Percentiles rank a stretch among this genome's conserved stretches.
Conservation (phyloP, 169 alveolate genomes). For the Perkinsus olseni region DNA sequence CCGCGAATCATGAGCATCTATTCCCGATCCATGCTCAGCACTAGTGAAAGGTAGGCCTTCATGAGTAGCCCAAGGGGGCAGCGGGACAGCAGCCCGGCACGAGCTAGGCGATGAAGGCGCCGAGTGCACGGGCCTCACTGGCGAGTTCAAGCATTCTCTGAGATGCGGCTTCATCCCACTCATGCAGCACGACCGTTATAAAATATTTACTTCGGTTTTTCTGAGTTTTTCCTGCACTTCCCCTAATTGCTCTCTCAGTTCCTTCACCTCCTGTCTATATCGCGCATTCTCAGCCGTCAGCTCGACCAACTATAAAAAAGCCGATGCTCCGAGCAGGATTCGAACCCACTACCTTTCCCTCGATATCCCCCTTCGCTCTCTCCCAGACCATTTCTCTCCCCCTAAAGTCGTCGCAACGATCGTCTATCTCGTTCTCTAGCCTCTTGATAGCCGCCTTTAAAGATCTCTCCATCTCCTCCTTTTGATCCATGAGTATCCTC, state of each 20-base stretch:
- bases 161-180: too few species aligned
- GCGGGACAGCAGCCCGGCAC: background rate
- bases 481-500: background rate
- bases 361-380: background rate
- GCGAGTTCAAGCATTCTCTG: background rate
- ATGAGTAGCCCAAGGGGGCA: background rate
- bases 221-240: background rate
- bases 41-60: background rate
- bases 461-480: background rate
- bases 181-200: too few species aligned
- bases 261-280: background rate
- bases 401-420: background rate
- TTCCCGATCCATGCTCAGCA: background rate
- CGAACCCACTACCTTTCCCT: constrained; percentile 2
- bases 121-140: background rate
- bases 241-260: background rate
- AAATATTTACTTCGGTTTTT: background rate
- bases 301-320: background rate
- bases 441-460: background rate
- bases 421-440: background rate
- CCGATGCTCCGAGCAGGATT: background rate
- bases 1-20: background rate
- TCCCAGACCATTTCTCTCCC: background rate
- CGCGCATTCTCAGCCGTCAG: background rate
- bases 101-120: background rate